Evolutionary conservation across 2,329 filamentous ascomycete species (phyloP), one percentile per base, ranked within the genome.

Genomic region (Orbilia ellipsospora): DNA sequence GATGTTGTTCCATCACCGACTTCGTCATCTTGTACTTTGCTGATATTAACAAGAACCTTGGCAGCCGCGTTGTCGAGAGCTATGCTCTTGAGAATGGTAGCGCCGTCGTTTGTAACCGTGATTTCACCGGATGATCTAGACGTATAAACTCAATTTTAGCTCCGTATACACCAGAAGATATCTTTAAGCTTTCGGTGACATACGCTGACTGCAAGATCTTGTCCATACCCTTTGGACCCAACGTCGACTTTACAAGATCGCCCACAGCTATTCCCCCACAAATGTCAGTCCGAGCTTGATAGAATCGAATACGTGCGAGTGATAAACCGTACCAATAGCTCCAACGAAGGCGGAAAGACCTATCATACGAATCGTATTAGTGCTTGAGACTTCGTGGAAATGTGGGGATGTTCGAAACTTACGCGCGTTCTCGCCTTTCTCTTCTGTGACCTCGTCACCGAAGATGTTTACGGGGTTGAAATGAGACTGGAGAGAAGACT

Each of bases 361-460:
- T 80, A 66, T 52, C 45, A n/a, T 8, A 55, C 15, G 68, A 7
- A 16, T 28, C 26, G 23, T 42, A 60, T 68, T 44, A 69, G 77
- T 52, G 67, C 60, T 40, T 50, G n/a, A 61, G 18, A 23, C 15
- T 16, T 26, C 23, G 23, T 57, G 50, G 23, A 44, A 13, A 36
- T 18, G 13, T 16, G 2, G 2, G 1, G 31, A 28, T 20, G 18
- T 4, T 15, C 26, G n/a, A 44, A 12, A 78, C 79, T 36, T 77
- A 88, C 94, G 93, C 81, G 95, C 94, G 91, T 98, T 98, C 86
- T 98, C 94, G 81, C 95, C 95, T 86, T 97, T 98, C 86, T 98
- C 94, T 85, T 98, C 93, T 70, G 91, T 95, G 79, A 96, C 95
- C 83, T 96, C 94, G 84, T 97, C 93, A 81, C 93, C 92, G 85